phyloP scores from a whole-genome alignment of 371 early-diverging fungal species.

The Mucor saturninus region DNA sequence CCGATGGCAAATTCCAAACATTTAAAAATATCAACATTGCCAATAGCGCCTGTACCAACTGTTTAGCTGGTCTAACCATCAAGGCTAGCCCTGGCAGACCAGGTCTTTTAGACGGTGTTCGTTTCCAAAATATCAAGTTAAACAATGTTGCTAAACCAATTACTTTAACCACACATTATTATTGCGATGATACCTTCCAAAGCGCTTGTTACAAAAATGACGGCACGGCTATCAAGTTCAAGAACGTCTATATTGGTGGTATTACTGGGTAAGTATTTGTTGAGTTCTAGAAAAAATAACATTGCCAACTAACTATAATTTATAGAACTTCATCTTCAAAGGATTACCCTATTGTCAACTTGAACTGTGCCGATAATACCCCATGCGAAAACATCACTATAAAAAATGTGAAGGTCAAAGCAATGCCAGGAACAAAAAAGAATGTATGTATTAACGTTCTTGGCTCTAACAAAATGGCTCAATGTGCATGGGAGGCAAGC shows the following conservation, averaged over 20 bases:
- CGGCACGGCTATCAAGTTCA: slow-evolving; percentile 29
- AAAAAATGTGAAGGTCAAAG: slow-evolving; percentile 25
- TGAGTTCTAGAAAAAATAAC: not conserved
- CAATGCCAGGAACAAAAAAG: slow-evolving; percentile 20
- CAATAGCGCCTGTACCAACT: slow-evolving; percentile 33
- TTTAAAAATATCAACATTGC: slow-evolving; percentile 31
- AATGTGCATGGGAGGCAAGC: slow-evolving; percentile 5
- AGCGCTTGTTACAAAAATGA: slow-evolving; percentile 30
- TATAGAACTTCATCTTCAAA: slow-evolving; percentile 16
- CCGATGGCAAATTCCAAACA: slow-evolving; percentile 27
- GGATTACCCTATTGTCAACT: slow-evolving; percentile 29
- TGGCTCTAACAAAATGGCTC: slow-evolving; percentile 23
- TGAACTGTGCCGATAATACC: slow-evolving; percentile 34
- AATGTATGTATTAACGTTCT: slow-evolving; percentile 23
- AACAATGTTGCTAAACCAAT: slow-evolving; percentile 37
- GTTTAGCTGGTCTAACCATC: slow-evolving; percentile 43
- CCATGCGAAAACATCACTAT: slow-evolving; percentile 34
- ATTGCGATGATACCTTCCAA: slow-evolving; percentile 31
- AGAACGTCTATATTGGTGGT: slow-evolving; percentile 30
- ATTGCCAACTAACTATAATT: not conserved
- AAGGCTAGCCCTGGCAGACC: slow-evolving; percentile 46
- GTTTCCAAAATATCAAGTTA: slow-evolving; percentile 30
- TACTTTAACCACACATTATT: slow-evolving; percentile 39
- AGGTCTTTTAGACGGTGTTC: slow-evolving; percentile 30
- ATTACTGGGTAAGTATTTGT: slow-evolving; percentile 27